phyloP scores from a whole-genome alignment of 1,284 basidiomycete species.

The Cutaneotrichosporon sp. region DNA sequence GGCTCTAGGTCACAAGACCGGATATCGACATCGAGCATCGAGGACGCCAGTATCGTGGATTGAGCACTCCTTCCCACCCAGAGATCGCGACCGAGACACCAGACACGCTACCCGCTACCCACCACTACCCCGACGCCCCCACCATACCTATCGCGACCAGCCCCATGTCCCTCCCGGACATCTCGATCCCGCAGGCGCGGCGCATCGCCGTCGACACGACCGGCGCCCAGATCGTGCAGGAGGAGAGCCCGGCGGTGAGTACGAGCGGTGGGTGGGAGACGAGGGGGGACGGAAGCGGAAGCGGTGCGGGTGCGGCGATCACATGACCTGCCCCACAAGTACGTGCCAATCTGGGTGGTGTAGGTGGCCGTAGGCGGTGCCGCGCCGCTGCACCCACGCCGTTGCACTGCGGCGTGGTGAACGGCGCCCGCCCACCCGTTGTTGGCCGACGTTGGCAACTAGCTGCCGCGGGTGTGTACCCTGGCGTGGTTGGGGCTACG shows the following conservation, averaged over 20 bases:
- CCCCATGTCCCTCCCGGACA: conserved; percentile 39
- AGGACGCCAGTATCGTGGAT: too few species aligned
- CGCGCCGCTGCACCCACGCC: too few species aligned
- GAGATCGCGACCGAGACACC: not conserved
- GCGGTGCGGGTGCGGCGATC: not conserved
- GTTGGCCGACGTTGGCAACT: too few species aligned
- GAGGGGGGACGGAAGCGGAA: not conserved
- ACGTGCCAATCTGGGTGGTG: too few species aligned
- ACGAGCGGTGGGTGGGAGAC: not conserved
- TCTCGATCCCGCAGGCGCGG: conserved; percentile 52
- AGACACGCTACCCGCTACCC: not conserved
- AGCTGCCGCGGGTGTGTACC: too few species aligned
- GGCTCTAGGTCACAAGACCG: not conserved
- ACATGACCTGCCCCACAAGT: not conserved
- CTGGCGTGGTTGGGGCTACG: too few species aligned
- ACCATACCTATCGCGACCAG: too few species aligned
- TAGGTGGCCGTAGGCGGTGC: too few species aligned
- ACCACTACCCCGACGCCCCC: not conserved
- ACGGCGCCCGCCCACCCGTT: too few species aligned
- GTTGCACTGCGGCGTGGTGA: too few species aligned
- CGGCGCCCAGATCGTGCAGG: conserved; percentile 83
- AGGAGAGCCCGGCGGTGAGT: conserved; percentile 87
- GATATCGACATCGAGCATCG: too few species aligned
- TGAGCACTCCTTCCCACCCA: too few species aligned
- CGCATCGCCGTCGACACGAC: conserved; percentile 52